Evolutionary conservation across 352 stramenopile genomes (phyloP), one percentile per base, ranked within the genome.

Genomic region (Saprolegnia diclina): DNA sequence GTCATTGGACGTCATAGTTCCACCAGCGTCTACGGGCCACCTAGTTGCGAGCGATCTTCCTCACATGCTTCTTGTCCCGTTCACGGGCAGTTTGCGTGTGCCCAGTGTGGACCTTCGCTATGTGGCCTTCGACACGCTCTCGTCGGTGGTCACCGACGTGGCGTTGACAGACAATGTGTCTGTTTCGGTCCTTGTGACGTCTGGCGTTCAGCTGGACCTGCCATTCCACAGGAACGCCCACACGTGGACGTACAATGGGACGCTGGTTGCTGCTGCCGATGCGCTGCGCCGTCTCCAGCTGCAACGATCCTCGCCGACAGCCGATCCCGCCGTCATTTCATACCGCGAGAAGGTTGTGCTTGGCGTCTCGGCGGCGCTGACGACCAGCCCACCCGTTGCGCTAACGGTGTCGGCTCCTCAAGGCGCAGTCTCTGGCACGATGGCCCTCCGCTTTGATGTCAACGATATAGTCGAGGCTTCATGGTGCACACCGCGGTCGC

Each of bases 361-460:
- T 11, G 3, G 18, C 11, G 42, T 48, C 42, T 48, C 42, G 42
- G 13, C 11, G 18, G 13, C 10, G 42, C 42, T 48, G 3, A 4
- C 42, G 42, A 48, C 13, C 29, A 59, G 11, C 35, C 52, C 52
- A 59, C 52, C 52, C 13, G 52, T 59, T 3, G 61, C 55, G 38
- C 44, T 67, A 4, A 55, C 61, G 48, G n/a, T 67, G 9, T 14
- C 21, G 6, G 16, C 48, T 3, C 22, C 26, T 16, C 32, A 50
- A 29, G 61, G 61, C 10, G 5, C 32, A 2, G 26, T 67, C 5
- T 54, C 61, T 10, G 61, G 61, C 1, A 26, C 32, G 24, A 32
- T 67, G 3, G 22, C 18, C 6, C 42, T 67, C 14, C 1, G 13
- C 5, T 16, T 67, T 18, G 29, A 38, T 6, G 11, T 67, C 5